Evolutionary conservation across 208 protist species (phyloP).

Genomic region (Leishmania tarentolae): DNA sequence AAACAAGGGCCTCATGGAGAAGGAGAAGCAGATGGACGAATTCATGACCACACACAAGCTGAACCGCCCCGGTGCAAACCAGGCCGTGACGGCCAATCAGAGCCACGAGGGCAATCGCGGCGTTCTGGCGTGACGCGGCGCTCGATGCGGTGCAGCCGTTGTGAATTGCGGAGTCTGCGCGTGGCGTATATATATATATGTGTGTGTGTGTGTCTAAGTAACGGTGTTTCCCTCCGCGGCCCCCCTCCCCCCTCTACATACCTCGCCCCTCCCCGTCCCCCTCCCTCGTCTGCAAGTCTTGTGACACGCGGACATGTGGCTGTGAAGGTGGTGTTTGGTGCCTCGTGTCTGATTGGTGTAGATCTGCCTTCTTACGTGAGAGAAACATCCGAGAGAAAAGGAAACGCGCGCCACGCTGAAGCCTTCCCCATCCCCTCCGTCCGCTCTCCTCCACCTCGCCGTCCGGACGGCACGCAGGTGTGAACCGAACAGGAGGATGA

Average conservation of each 20-base stretch:
- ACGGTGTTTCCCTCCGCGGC: not conserved
- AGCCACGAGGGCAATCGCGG: conserved; percentile 47
- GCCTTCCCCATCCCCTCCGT: not conserved
- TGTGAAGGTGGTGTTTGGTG: not conserved
- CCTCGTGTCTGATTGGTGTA: not conserved
- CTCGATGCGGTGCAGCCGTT: not conserved
- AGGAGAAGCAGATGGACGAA: conserved; percentile 88
- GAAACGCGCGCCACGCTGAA: not conserved
- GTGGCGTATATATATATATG: not conserved
- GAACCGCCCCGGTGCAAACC: conserved; percentile 45
- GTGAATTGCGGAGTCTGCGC: not conserved
- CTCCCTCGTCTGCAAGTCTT: not conserved
- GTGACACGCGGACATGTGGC: not conserved
- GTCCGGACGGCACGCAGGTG: not conserved
- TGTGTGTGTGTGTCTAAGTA: conserved; percentile 9
- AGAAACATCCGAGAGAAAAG: not conserved
- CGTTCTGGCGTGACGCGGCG: conserved; percentile 58
- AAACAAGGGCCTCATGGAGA: conserved; percentile 74
- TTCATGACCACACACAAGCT: conserved; percentile 84
- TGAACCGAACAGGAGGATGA: not conserved
- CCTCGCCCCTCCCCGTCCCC: not conserved
- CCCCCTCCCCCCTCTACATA: not conserved
- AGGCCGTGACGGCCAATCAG: conserved; percentile 34
- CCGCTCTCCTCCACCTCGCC: not conserved
- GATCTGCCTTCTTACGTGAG: not conserved